Evolutionary conservation across 768 basidiomycete species (phyloP), one percentile per base, ranked within the genome.

Genomic region (Termitomyces sp.): DNA sequence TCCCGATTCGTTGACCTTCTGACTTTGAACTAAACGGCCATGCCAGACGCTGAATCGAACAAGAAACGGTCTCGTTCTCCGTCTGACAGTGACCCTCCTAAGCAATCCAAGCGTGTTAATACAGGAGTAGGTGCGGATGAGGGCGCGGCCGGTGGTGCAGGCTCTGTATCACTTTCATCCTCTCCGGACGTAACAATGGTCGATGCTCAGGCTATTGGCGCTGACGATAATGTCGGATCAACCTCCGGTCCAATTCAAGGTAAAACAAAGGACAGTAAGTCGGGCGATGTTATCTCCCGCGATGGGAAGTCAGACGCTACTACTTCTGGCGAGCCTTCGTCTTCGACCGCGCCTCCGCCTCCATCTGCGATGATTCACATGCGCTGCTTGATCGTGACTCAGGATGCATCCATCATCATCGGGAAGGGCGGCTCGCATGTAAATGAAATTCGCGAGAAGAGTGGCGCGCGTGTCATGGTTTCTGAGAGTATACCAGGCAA

Each of bases 371-470:
- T 85, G 73, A 99, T 99, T 65, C 90, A 95, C 67, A 96, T 99
- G 94, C 87, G 96, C 46, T 95, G 94, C 71, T 79, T 99, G 67
- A 99, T 99, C 69, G 97, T 99, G 65, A 98, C 97, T 10, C 95
- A 98, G 74, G 97, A 99, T 74, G 97, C 97, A 13, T 95, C 93
- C 55, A 96, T 99, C 74, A 98, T 98, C 77, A 99, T 99, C 63
- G 97, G 97, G 37, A 93, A 94, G 74, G 90, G 79, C 50, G 96
- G 96, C 62, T 83, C 90, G 44, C 97, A 98, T 74, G 95, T 99
- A 64, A 98, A 97, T 66, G 97, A 99, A 73, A 98, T 99, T 61
- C 81, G 97, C 60, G 97, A 98, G 72, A 97, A 96, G 79, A 94
- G 92, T 63, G 94, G 93, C 44, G 95, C 96, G 14, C 83, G 94